Evolutionary conservation across 1,284 basidiomycete species (phyloP).

Genomic region (Prillingera fragicola): DNA sequence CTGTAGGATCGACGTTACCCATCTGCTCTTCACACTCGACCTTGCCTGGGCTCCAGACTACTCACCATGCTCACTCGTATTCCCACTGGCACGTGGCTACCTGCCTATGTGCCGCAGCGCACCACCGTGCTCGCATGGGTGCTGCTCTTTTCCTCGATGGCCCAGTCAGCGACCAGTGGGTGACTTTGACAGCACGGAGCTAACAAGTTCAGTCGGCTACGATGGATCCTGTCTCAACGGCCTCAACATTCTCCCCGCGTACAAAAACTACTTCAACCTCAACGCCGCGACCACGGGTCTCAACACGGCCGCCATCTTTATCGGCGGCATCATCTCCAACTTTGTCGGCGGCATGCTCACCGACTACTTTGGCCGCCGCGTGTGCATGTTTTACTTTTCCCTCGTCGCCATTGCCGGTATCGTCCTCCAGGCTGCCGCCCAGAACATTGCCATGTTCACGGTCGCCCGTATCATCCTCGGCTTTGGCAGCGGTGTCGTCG

Average conservation of each 20-base stretch:
- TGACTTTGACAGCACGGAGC: slow-evolving; percentile 15
- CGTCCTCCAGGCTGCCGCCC: slow-evolving; percentile 33
- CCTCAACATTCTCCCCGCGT: slow-evolving; percentile 7
- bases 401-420: slow-evolving; percentile 26
- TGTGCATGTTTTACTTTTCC: slow-evolving; percentile 27
- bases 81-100: slow-evolving; percentile 7
- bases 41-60: too few species aligned
- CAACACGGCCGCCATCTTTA: slow-evolving; percentile 21
- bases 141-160: slow-evolving; percentile 5
- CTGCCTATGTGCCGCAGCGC: slow-evolving; percentile 10
- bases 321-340: slow-evolving; percentile 17
- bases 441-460: slow-evolving; percentile 44
- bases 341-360: slow-evolving; percentile 15
- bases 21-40: too few species aligned
- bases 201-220: slow-evolving; percentile 19
- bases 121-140: not conserved
- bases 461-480: slow-evolving; percentile 38
- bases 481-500: slow-evolving; percentile 7
- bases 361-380: slow-evolving; percentile 31
- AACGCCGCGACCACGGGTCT: slow-evolving; percentile 15
- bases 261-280: slow-evolving; percentile 6
- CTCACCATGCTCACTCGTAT: not conserved
- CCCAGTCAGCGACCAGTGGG: slow-evolving; percentile 14
- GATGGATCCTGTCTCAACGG: slow-evolving; percentile 15
- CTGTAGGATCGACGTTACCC: too few species aligned